These are phyloP conservation scores for Hanseniaspora lachancei DNA, from an alignment of 805 yeast genomes.

Conservation along the genomic window DNA sequence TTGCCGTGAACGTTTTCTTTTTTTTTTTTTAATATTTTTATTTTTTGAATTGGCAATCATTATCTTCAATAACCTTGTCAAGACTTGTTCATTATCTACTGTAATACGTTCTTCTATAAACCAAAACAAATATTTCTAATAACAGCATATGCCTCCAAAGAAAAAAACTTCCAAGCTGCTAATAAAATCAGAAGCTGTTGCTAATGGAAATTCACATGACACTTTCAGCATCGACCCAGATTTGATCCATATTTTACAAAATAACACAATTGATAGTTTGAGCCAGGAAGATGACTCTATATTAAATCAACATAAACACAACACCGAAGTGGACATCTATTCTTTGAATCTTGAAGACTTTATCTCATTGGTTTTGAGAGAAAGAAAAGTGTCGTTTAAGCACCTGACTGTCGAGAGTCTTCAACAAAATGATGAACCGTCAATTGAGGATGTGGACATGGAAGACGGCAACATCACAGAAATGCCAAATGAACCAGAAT, in stretches of 20 bases:
- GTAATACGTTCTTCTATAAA: too few relatives aligned
- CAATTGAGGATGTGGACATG: not conserved
- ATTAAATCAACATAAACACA: not conserved
- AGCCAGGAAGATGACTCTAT: not conserved
- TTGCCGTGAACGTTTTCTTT: too few relatives aligned
- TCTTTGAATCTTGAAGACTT: conserved; percentile 1
- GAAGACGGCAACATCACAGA: conserved; percentile 3
- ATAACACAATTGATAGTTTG: not conserved
- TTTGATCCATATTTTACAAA: not conserved
- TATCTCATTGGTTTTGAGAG: conserved; percentile 7
- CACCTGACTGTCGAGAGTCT: not conserved
- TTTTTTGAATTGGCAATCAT: too few relatives aligned
- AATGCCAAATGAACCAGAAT: not conserved
- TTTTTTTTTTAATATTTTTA: too few relatives aligned
- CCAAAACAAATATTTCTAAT: too few relatives aligned
- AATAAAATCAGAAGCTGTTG: not conserved
- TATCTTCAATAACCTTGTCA: too few relatives aligned
- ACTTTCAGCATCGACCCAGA: conserved; percentile 9
- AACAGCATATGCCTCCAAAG: not conserved
- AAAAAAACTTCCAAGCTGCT: not conserved
- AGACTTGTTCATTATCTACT: too few relatives aligned
- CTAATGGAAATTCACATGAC: not conserved
- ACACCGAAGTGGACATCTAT: not conserved
- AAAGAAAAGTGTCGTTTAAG: conserved; percentile 7
- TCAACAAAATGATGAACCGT: not conserved